Base-by-base conservation (phyloP, 2,329 filamentous ascomycete genomes). In the Talaromyces rugulosus region DNA sequence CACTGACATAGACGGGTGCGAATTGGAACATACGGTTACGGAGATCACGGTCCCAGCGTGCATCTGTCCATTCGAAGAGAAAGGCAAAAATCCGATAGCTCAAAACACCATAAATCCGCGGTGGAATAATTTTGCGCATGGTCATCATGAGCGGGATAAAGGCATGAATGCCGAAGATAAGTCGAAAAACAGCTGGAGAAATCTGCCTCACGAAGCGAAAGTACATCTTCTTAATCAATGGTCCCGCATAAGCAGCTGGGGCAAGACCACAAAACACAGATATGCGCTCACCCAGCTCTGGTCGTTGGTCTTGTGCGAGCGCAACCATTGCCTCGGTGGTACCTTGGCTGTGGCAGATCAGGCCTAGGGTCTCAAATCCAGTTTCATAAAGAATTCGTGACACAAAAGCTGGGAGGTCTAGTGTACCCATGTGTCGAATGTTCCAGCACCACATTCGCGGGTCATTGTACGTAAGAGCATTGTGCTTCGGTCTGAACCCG, bases 391-490 rank as follows among this genome's bases (percentile, higher is more conserved):
- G 82, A 1, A 97, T 91, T 5, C 91, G 87, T 0, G 89, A 91
- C 1, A 90, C 84, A 36, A 97, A 82, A 0, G 93, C 92, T 0
- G 93, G 84, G 2, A 98, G 82, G 72, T 98, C 94, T 71, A 96
- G 86, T 0, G 93, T 88, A 3, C 92, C 94, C 90, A 97, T 96
- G 71, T 96, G 91, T 0, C 91, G 86, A 60, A 97, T 96, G 67
- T 96, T 96, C 94, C 94, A 98, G 47, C 88, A 87, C 94, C 94
- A 97, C 91, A 97, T 96, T 33, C 92, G 85, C 1, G 94, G 93
- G 71, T 98, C 94, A 3, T 80, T 79, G 66, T 89, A 87, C 2
- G 85, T 77, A 44, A 97, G 83, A 27, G 88, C 77, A 2, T 82
- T 84, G 71, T 98, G 94, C 66, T 87, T 85, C 0, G 94, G 93